These are phyloP conservation scores for Phyllosticta citriasiana DNA, from an alignment of 2,329 filamentous ascomycete genomes.

Conservation along the genomic window DNA sequence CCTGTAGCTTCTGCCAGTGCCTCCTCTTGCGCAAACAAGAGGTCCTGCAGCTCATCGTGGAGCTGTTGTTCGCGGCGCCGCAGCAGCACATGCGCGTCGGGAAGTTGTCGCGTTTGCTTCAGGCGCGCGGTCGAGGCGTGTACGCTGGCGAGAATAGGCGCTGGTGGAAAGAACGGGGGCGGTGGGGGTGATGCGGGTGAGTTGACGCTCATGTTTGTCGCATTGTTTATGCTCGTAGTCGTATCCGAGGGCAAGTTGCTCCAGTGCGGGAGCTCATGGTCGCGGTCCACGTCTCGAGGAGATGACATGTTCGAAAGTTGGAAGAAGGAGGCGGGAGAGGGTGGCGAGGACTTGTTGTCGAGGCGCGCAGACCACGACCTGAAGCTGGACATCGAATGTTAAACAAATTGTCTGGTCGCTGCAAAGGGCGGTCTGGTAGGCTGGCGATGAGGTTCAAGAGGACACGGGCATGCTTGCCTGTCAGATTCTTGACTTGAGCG, in stretches of 20 bases:
- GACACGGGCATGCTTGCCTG: neutral
- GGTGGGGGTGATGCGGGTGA: neutral
- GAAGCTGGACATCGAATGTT: neutral
- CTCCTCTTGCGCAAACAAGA: slow-evolving; percentile 53
- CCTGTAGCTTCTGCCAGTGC: slow-evolving; percentile 42
- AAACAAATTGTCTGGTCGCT: neutral
- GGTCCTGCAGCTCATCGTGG: slow-evolving; percentile 46
- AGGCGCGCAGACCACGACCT: neutral
- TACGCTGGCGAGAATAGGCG: slow-evolving; percentile 12
- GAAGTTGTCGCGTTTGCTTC: slow-evolving; percentile 13
- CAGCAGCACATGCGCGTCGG: slow-evolving; percentile 38
- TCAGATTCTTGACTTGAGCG: neutral
- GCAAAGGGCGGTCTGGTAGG: neutral
- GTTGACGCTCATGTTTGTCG: neutral
- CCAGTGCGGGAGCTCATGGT: slow-evolving; percentile 9
- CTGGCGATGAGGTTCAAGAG: neutral
- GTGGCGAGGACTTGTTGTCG: neutral
- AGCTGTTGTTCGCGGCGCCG: slow-evolving; percentile 44
- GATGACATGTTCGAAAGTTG: neutral
- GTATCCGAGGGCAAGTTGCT: neutral
- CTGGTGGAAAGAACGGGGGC: slow-evolving; percentile 12
- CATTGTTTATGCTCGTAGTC: neutral
- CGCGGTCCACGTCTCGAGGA: neutral
- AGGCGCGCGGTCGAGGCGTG: slow-evolving; percentile 9
- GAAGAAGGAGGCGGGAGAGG: neutral